These are phyloP conservation scores for Orobanche coerulescens DNA, from an alignment of 257 asterid species.

Conservation along the genomic window DNA sequence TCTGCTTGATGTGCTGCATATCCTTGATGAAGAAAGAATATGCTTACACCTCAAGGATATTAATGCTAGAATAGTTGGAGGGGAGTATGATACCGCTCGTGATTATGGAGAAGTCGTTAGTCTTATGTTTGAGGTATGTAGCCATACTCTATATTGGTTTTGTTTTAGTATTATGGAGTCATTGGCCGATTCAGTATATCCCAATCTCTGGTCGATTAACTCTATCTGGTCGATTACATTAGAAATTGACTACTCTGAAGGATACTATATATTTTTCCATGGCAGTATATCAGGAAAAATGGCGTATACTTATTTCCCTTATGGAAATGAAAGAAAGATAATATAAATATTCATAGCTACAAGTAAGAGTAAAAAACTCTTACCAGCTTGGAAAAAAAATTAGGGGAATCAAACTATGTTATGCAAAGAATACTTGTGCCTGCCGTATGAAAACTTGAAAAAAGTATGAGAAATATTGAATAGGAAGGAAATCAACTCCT, in stretches of 20 bases:
- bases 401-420: background rate
- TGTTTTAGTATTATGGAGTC: background rate
- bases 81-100: conserved; percentile 47
- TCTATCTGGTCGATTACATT: too few species aligned
- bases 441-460: background rate
- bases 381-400: background rate
- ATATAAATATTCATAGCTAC: background rate
- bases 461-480: background rate
- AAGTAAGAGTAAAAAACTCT: background rate
- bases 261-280: background rate
- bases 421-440: conserved; percentile 7
- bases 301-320: background rate
- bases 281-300: background rate
- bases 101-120: conserved; percentile 70
- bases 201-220: background rate
- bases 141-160: conserved; percentile 11
- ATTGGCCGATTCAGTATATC: background rate
- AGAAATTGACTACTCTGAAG: background rate
- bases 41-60: conserved; percentile 61
- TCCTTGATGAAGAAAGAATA: conserved; percentile 85
- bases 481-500: conserved; percentile 1
- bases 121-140: conserved; percentile 80
- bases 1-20: conserved; percentile 65
- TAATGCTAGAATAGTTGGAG: conserved; percentile 49
- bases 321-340: background rate